Percentiles rank a stretch among this genome's conserved stretches.
Conservation (phyloP, 768 basidiomycete genomes). For the Cantharellus anzutake region DNA sequence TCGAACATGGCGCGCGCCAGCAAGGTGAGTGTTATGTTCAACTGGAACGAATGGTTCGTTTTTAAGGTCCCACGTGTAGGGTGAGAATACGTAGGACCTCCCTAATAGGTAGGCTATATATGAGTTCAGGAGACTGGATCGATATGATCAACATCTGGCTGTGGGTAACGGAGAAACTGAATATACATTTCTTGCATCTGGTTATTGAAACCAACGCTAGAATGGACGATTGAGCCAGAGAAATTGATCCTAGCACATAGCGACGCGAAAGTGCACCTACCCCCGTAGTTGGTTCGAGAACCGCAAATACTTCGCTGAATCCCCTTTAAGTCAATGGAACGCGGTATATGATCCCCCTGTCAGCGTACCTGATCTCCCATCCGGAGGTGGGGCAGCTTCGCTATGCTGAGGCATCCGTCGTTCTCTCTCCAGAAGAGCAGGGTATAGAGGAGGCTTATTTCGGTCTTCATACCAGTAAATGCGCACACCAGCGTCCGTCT, state of each 20-base stretch:
- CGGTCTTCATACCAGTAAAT: not conserved
- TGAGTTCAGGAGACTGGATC: not conserved
- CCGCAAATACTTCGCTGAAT: not conserved
- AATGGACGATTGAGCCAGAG: not conserved
- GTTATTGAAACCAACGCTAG: slow-evolving; percentile 1
- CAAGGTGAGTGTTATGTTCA: not conserved
- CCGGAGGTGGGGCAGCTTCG: not conserved
- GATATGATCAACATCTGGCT: not conserved
- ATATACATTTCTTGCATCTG: not conserved
- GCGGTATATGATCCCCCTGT: not conserved
- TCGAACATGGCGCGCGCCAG: not conserved
- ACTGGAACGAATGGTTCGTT: not conserved
- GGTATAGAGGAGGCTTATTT: not conserved
- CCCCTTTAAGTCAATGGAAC: not conserved
- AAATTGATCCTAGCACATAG: not conserved
- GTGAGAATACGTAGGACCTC: slow-evolving; percentile 3
- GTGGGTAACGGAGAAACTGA: not conserved
- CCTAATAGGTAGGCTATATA: not conserved
- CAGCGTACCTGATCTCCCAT: not conserved
- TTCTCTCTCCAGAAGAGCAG: not conserved
- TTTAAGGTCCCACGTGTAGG: slow-evolving; percentile 3
- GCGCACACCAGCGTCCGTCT: not conserved
- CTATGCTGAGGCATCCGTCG: not conserved
- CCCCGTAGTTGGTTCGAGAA: slow-evolving; percentile 1
- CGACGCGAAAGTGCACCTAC: not conserved